Evolutionary conservation across 306 rosid species (phyloP).

Genomic region (Cucumis hystrix): DNA sequence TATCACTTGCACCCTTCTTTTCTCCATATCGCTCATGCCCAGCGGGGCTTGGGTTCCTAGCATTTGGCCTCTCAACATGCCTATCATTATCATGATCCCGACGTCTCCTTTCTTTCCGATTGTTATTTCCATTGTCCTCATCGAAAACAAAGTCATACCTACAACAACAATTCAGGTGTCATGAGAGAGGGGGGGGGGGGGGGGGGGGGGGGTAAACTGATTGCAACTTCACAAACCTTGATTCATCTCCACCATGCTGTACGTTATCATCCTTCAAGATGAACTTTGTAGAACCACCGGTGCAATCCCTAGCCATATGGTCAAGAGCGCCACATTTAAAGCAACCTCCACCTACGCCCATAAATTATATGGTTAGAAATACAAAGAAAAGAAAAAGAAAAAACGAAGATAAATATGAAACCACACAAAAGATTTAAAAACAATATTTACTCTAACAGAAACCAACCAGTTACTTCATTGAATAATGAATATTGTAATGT

Average conservation of each 20-base stretch:
- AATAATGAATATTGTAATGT: background rate
- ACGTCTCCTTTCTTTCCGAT: slow-evolving; percentile 29
- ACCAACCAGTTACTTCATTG: background rate
- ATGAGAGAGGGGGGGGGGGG: background rate
- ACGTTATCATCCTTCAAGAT: slow-evolving; percentile 51
- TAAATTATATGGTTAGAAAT: background rate
- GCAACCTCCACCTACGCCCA: slow-evolving; percentile 59
- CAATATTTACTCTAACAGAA: background rate
- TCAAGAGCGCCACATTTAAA: slow-evolving; percentile 86
- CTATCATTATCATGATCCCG: slow-evolving; percentile 27
- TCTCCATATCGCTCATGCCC: slow-evolving; percentile 30
- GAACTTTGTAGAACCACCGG: slow-evolving; percentile 44
- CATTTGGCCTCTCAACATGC: slow-evolving; percentile 18
- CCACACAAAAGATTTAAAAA: background rate
- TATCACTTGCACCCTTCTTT: slow-evolving; percentile 23
- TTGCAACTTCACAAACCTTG: slow-evolving; percentile 36
- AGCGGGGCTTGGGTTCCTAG: slow-evolving; percentile 15
- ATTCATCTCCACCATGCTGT: slow-evolving; percentile 61
- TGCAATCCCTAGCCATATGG: slow-evolving; percentile 83
- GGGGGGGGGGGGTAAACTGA: background rate
- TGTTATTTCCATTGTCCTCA: slow-evolving; percentile 44
- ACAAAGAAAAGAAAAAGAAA: background rate
- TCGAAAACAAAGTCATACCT: slow-evolving; percentile 93
- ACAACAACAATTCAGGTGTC: slow-evolving; percentile 13
- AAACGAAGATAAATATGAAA: background rate